Conservation (phyloP, 1,139 yeast species). For the Geotrichum fermentans region DNA sequence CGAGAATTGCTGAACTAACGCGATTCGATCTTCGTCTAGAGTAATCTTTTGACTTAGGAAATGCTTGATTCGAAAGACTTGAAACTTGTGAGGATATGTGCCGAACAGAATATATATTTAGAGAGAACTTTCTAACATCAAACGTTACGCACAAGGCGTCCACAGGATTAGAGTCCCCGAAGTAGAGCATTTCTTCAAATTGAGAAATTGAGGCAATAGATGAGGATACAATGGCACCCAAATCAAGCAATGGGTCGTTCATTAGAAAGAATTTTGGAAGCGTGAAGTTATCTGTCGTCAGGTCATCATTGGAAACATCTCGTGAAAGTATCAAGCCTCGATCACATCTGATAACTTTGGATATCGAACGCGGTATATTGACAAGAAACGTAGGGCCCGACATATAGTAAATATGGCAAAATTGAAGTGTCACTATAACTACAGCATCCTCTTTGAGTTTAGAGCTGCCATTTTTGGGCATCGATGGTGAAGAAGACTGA, state of each 20-base stretch:
- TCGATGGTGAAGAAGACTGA: slow-evolving; percentile 18
- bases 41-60: slow-evolving; percentile 6
- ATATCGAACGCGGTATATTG: slow-evolving; percentile 59
- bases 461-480: slow-evolving; percentile 25
- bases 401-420: slow-evolving; percentile 46
- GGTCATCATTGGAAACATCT: slow-evolving; percentile 27
- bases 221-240: slow-evolving; percentile 63
- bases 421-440: slow-evolving; percentile 25
- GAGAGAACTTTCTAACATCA: slow-evolving; percentile 22
- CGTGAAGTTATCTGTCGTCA: slow-evolving; percentile 14
- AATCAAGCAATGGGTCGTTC: slow-evolving; percentile 64
- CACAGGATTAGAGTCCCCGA: slow-evolving; percentile 23
- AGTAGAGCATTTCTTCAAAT: slow-evolving; percentile 47
- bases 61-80: slow-evolving; percentile 10
- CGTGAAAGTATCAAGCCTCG: slow-evolving; percentile 62
- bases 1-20: slow-evolving; percentile 15
- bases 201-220: slow-evolving; percentile 62
- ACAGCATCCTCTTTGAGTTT: slow-evolving; percentile 26
- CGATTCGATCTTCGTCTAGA: slow-evolving; percentile 18
- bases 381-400: slow-evolving; percentile 56
- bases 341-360: slow-evolving; percentile 54
- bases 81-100: slow-evolving; percentile 16
- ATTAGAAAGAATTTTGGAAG: slow-evolving; percentile 52
- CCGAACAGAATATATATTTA: slow-evolving; percentile 30
- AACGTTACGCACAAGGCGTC: slow-evolving; percentile 31